Percentiles rank a stretch among this genome's conserved stretches.
Conservation (phyloP, 164 flowering plant species). For the Annona squamosa region DNA sequence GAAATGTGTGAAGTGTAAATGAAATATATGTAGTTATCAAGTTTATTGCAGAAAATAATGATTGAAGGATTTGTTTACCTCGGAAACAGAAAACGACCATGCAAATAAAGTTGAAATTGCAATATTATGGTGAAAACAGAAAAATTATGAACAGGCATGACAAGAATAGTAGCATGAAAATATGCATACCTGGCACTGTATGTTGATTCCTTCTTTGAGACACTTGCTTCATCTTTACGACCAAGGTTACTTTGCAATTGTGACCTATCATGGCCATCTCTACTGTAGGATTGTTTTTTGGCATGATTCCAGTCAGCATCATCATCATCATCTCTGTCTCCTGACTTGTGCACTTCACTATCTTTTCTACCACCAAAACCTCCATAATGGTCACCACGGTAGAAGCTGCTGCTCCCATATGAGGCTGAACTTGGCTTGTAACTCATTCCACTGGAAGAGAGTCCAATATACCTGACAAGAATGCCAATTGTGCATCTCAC, state of each 20-base stretch:
- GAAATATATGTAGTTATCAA: too few species aligned
- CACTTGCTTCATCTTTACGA: constrained; percentile 22
- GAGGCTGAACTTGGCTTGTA: constrained; percentile 69
- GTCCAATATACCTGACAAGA: constrained; percentile 72
- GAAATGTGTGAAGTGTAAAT: too few species aligned
- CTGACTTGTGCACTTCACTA: constrained; percentile 38
- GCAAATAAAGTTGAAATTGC: too few species aligned
- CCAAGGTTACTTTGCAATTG: constrained; percentile 29
- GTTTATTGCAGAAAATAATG: too few species aligned
- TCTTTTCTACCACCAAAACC: constrained; percentile 37
- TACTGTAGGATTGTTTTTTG: constrained; percentile 25
- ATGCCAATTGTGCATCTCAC: not conserved
- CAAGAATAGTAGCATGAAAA: not conserved
- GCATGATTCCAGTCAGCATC: constrained; percentile 11
- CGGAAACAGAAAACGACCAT: too few species aligned
- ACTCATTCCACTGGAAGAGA: constrained; percentile 77
- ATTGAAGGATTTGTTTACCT: too few species aligned
- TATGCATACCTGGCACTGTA: constrained; percentile 38
- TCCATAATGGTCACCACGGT: constrained; percentile 47
- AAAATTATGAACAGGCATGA: not conserved
- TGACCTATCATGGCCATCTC: constrained; percentile 38
- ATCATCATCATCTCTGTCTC: constrained; percentile 36
- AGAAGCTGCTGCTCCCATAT: constrained; percentile 43
- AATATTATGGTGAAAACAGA: too few species aligned
- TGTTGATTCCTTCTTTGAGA: constrained; percentile 31